Conservation (phyloP, 306 rosid species). For the Macrotyloma uniflorum region DNA sequence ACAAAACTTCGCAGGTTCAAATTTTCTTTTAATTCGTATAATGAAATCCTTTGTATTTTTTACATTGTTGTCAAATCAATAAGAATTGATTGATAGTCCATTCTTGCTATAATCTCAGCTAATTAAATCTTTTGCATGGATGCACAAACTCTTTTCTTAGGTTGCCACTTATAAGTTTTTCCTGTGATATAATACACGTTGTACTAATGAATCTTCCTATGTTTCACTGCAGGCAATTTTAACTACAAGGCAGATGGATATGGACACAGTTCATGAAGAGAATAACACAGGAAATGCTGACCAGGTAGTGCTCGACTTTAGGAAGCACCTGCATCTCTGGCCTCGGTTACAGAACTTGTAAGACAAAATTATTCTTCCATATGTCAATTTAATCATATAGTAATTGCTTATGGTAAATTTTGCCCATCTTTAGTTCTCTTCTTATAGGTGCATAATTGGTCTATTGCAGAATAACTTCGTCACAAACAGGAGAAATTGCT, state of each 20-base stretch:
- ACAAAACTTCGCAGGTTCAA: conserved; percentile 67
- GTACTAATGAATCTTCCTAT: conserved; percentile 20
- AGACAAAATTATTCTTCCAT: conserved; percentile 44
- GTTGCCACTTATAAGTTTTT: neutral
- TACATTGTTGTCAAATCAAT: conserved; percentile 10
- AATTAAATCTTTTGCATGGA: conserved; percentile 12
- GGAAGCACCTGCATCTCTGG: conserved; percentile 65
- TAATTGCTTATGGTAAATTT: conserved; percentile 10
- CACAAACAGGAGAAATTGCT: conserved; percentile 40
- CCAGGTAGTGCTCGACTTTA: conserved; percentile 59
- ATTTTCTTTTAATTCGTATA: conserved; percentile 10
- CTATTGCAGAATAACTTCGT: conserved; percentile 64
- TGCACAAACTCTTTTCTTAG: conserved; percentile 7
- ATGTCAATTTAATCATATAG: conserved; percentile 20
- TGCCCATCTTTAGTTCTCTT: conserved; percentile 19
- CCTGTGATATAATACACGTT: neutral
- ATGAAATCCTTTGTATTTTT: conserved; percentile 5
- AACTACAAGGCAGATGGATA: conserved; percentile 55
- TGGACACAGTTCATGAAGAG: conserved; percentile 57
- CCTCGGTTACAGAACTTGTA: conserved; percentile 67
- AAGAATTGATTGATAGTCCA: conserved; percentile 7
- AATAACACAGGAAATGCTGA: conserved; percentile 40
- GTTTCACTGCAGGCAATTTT: conserved; percentile 56
- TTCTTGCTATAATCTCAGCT: neutral
- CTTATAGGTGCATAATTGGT: conserved; percentile 33